A percentile compares a stretch with the other conserved stretches of the same genome.
Evolutionary conservation across 805 yeast genomes (phyloP).

Genomic region (Yamadazyma phyllophila): DNA sequence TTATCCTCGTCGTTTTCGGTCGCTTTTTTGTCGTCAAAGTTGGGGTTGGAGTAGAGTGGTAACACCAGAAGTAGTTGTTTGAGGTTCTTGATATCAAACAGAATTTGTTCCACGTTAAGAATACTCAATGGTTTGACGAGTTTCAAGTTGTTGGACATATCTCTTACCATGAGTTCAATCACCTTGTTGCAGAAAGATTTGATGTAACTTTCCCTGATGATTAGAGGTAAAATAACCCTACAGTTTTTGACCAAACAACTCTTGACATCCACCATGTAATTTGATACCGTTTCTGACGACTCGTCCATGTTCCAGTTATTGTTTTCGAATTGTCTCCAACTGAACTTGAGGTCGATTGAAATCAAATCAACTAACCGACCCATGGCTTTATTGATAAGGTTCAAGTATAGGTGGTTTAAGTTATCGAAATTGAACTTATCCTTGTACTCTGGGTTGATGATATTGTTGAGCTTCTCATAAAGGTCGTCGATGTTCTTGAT

Average conservation of each 20-base stretch:
- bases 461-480: conserved; percentile 54
- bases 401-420: conserved; percentile 55
- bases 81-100: conserved; percentile 66
- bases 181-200: conserved; percentile 75
- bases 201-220: conserved; percentile 68
- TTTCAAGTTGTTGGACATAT: conserved; percentile 56
- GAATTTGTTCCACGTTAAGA: conserved; percentile 74
- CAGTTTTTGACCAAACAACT: conserved; percentile 45
- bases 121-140: conserved; percentile 66
- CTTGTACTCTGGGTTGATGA: conserved; percentile 32
- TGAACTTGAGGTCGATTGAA: conserved; percentile 56
- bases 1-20: conserved; percentile 16
- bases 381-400: conserved; percentile 57
- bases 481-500: conserved; percentile 74
- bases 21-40: conserved; percentile 17
- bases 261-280: conserved; percentile 62
- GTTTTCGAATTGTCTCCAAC: conserved; percentile 84
- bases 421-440: conserved; percentile 50
- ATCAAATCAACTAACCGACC: conserved; percentile 56
- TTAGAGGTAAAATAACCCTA: conserved; percentile 48
- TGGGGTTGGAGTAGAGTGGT: conserved; percentile 42
- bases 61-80: conserved; percentile 51
- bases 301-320: conserved; percentile 65
- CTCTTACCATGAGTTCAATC: conserved; percentile 59
- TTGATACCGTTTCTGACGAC: conserved; percentile 68